These are phyloP conservation scores for Lagenaria siceraria DNA, from an alignment of 306 rosid genomes.

Conservation along the genomic window DNA sequence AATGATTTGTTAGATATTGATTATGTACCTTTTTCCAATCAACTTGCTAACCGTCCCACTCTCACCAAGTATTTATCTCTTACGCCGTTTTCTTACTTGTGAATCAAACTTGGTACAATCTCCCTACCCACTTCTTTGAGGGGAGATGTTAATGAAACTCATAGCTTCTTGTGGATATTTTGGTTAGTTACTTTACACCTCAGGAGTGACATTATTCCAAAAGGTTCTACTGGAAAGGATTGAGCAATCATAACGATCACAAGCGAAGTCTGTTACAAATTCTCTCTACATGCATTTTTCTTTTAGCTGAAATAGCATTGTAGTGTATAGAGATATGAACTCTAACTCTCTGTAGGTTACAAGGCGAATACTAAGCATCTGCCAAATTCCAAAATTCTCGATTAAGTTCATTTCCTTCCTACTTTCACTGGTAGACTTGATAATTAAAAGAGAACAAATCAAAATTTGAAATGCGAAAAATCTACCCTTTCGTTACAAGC, in stretches of 20 bases:
- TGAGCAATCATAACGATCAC: not conserved
- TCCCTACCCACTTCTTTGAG: not conserved
- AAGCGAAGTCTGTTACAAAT: not conserved
- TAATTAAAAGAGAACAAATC: not conserved
- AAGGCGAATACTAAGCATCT: not conserved
- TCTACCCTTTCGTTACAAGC: conserved; percentile 47
- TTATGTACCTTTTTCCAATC: not conserved
- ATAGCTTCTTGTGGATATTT: not conserved
- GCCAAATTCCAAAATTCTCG: not conserved
- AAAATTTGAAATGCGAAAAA: not conserved
- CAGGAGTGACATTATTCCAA: not conserved
- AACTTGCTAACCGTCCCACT: not conserved
- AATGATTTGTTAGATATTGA: not conserved
- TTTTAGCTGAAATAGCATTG: not conserved
- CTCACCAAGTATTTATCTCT: not conserved
- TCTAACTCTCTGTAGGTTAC: not conserved
- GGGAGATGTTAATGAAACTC: not conserved
- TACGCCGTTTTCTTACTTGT: not conserved
- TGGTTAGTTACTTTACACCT: not conserved
- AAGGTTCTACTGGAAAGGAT: not conserved
- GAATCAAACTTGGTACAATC: not conserved
- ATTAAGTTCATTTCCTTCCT: not conserved
- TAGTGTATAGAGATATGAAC: not conserved
- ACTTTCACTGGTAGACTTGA: not conserved
- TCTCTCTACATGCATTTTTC: not conserved